phyloP scores from a whole-genome alignment of 176 grass and related monocot species.

The Aegilops bicornis region DNA sequence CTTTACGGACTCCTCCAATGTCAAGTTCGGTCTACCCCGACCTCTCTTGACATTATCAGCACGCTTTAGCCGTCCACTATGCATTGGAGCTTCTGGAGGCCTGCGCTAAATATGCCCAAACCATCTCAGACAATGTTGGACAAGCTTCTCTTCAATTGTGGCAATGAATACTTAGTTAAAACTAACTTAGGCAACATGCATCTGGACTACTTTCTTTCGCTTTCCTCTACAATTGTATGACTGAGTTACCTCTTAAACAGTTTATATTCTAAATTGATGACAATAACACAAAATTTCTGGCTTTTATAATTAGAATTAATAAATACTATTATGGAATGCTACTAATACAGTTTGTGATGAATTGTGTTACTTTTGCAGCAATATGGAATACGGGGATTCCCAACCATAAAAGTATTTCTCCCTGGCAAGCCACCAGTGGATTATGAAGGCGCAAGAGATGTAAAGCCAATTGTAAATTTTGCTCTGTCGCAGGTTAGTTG shows the following conservation, averaged over 20 bases:
- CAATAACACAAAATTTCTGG: background rate
- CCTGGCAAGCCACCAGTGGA: conserved; percentile 94
- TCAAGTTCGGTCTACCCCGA: too few species aligned
- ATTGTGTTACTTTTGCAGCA: conserved; percentile 46
- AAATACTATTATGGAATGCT: background rate
- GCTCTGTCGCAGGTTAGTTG: conserved; percentile 79
- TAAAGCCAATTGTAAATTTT: conserved; percentile 92
- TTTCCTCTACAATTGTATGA: too few species aligned
- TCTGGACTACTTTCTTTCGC: too few species aligned
- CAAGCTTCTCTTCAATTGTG: too few species aligned
- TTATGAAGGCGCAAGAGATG: conserved; percentile 95
- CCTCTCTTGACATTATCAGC: too few species aligned
- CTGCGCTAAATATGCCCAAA: too few species aligned
- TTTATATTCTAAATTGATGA: background rate
- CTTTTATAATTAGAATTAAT: background rate
- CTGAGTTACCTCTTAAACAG: conserved; percentile 3
- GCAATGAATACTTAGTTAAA: background rate
- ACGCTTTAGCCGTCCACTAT: too few species aligned
- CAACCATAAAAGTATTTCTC: conserved; percentile 91
- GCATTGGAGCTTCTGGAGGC: too few species aligned
- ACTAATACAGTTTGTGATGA: background rate
- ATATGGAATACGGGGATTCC: conserved; percentile 92
- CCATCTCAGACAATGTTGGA: too few species aligned
- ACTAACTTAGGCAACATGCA: background rate
- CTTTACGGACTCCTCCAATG: too few species aligned